phyloP scores from a whole-genome alignment of 2,329 filamentous ascomycete species.

The Fusarium sororula region DNA sequence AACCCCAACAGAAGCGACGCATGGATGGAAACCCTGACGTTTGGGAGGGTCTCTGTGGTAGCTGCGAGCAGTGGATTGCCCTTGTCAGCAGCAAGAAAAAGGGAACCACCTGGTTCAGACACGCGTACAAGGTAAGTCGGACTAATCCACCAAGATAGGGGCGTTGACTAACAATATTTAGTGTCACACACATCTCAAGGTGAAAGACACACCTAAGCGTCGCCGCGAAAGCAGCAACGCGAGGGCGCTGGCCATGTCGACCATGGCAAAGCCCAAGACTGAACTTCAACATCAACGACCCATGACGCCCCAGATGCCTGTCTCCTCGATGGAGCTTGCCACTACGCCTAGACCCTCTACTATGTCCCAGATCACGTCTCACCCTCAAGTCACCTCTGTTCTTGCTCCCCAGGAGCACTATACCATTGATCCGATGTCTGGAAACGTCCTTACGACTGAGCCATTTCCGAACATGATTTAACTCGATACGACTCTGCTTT shows the following conservation, averaged over 20 bases:
- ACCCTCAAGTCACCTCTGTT: constrained; percentile 39
- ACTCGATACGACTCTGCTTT: constrained; percentile 29
- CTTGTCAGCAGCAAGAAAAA: constrained; percentile 89
- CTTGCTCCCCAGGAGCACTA: constrained; percentile 30
- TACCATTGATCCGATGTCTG: constrained; percentile 36
- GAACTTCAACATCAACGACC: constrained; percentile 54
- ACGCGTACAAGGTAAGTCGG: constrained; percentile 80
- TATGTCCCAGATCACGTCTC: constrained; percentile 43
- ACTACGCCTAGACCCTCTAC: constrained; percentile 41
- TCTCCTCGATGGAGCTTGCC: constrained; percentile 34
- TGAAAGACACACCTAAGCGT: constrained; percentile 75
- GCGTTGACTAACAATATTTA: constrained; percentile 46
- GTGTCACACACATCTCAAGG: constrained; percentile 77
- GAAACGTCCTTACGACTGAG: constrained; percentile 39
- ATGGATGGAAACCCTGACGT: constrained; percentile 85
- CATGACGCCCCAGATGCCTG: constrained; percentile 42
- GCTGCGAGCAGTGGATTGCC: constrained; percentile 83
- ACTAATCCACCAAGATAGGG: neutral
- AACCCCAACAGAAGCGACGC: constrained; percentile 77
- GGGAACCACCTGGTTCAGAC: constrained; percentile 90
- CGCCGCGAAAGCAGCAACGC: constrained; percentile 69
- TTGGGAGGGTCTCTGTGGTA: constrained; percentile 82
- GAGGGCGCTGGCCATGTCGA: constrained; percentile 52
- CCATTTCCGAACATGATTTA: constrained; percentile 45
- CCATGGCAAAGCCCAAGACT: constrained; percentile 58